phyloP scores from a whole-genome alignment of 2,329 filamentous ascomycete genomes.

The Exophiala oligosperma region DNA sequence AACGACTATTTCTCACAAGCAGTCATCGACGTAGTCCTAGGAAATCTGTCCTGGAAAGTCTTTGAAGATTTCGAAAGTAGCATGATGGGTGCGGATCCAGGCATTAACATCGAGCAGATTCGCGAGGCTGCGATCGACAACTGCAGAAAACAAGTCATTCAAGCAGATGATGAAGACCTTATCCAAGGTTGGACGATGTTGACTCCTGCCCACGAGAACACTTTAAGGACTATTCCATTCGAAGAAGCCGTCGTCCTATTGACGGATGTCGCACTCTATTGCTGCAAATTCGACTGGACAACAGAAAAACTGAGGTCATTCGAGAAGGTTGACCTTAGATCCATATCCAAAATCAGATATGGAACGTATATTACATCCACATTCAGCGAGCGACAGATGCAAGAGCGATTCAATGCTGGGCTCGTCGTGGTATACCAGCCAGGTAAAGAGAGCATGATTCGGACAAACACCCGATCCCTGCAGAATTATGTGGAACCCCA shows the following conservation, averaged over 20 bases:
- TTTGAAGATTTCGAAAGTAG: conserved; percentile 94
- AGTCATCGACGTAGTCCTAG: conserved; percentile 89
- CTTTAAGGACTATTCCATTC: conserved; percentile 69
- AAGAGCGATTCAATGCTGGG: conserved; percentile 79
- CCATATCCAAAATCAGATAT: conserved; percentile 70
- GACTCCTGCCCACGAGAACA: conserved; percentile 71
- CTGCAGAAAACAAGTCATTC: conserved; percentile 81
- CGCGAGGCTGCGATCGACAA: conserved; percentile 88
- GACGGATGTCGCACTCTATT: conserved; percentile 81
- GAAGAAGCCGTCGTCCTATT: conserved; percentile 87
- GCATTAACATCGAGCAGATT: conserved; percentile 79
- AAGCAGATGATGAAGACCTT: conserved; percentile 79
- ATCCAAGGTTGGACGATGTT: conserved; percentile 87
- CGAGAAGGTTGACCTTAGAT: conserved; percentile 76
- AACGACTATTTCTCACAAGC: conserved; percentile 97
- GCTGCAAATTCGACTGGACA: conserved; percentile 91
- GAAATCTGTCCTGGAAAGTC: conserved; percentile 78
- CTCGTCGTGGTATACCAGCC: conserved; percentile 77
- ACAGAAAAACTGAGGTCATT: conserved; percentile 93
- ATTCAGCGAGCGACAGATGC: conserved; percentile 72
- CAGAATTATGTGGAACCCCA: conserved; percentile 54
- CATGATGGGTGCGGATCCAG: conserved; percentile 91
- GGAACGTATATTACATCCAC: conserved; percentile 92
- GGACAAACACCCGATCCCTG: conserved; percentile 83
- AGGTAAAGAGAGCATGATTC: conserved; percentile 67